Percentiles rank a stretch among this genome's conserved stretches.
Evolutionary conservation across 179 eudicot genomes (phyloP).

Genomic region (Actinidia arguta): DNA sequence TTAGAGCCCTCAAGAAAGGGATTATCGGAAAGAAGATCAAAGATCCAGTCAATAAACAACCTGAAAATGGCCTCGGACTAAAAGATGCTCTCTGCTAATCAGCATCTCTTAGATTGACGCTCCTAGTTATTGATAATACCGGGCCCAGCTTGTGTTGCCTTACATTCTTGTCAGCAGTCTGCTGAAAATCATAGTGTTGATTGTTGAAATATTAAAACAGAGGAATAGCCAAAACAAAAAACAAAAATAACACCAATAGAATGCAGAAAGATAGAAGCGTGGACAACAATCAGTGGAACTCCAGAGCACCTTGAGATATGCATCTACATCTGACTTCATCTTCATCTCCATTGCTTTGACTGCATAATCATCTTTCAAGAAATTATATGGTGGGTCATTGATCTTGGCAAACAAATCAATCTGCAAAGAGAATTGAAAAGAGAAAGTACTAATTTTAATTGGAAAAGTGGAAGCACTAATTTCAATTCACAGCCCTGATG

Average conservation of each 20-base stretch:
- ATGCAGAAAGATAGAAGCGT: too few relatives aligned
- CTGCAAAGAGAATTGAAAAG: constrained; percentile 33
- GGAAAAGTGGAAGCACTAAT: not conserved
- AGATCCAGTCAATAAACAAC: too few relatives aligned
- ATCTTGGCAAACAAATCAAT: constrained; percentile 90
- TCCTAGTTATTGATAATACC: constrained; percentile 48
- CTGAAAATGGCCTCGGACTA: too few relatives aligned
- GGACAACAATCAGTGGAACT: not conserved
- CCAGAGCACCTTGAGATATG: constrained; percentile 77
- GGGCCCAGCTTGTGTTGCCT: constrained; percentile 77
- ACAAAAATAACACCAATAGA: too few relatives aligned
- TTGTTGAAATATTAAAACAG: not conserved
- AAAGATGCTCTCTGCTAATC: too few relatives aligned
- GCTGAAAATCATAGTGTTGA: constrained; percentile 14
- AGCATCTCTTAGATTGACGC: too few relatives aligned
- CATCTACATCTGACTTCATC: constrained; percentile 89
- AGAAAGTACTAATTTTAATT: too few relatives aligned
- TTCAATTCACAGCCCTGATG: not conserved
- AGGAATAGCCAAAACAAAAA: not conserved
- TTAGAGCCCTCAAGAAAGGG: constrained; percentile 21
- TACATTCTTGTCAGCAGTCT: constrained; percentile 86
- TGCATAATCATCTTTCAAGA: constrained; percentile 84
- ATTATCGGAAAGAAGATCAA: too few relatives aligned
- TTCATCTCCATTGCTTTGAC: constrained; percentile 88
- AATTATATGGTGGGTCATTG: constrained; percentile 81